Percentiles rank a stretch among this genome's conserved stretches.
These are phyloP conservation scores for Stereocaulon alpinum DNA, from an alignment of 495 filamentous ascomycete species.

Conservation along the genomic window DNA sequence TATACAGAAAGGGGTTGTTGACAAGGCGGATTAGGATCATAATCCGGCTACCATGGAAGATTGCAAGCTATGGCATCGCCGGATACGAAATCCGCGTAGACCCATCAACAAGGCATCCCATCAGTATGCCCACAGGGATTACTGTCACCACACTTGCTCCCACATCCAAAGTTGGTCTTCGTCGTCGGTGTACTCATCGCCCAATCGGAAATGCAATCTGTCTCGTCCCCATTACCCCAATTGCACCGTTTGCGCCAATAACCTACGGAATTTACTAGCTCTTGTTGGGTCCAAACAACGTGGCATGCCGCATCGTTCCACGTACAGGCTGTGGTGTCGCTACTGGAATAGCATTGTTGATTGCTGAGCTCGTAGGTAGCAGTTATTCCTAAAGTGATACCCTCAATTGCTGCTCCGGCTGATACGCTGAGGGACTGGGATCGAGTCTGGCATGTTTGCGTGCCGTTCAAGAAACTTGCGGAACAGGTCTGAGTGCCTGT, in stretches of 20 bases:
- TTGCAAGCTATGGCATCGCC: neutral
- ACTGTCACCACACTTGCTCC: neutral
- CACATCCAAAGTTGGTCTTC: neutral
- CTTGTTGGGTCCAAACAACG: neutral
- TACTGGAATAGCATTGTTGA: neutral
- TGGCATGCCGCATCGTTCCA: neutral
- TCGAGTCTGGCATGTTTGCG: neutral
- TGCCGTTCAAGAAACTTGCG: neutral
- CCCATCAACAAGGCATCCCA: neutral
- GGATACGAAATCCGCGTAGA: neutral
- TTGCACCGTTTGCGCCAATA: neutral
- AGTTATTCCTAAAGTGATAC: neutral
- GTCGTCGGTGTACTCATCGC: neutral
- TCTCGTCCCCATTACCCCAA: neutral
- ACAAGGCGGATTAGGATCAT: too few relatives aligned
- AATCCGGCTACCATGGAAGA: neutral
- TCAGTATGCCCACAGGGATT: neutral
- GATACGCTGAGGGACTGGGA: neutral
- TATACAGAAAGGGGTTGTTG: too few relatives aligned
- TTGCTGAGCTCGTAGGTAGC: neutral
- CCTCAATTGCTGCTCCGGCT: neutral
- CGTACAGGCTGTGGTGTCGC: neutral
- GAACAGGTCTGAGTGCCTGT: neutral
- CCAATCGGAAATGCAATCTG: neutral
- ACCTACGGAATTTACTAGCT: neutral